Percentiles rank a stretch among this genome's conserved stretches.
These are phyloP conservation scores for Besnoitia besnoiti DNA, from an alignment of 169 alveolate species.

Conservation along the genomic window DNA sequence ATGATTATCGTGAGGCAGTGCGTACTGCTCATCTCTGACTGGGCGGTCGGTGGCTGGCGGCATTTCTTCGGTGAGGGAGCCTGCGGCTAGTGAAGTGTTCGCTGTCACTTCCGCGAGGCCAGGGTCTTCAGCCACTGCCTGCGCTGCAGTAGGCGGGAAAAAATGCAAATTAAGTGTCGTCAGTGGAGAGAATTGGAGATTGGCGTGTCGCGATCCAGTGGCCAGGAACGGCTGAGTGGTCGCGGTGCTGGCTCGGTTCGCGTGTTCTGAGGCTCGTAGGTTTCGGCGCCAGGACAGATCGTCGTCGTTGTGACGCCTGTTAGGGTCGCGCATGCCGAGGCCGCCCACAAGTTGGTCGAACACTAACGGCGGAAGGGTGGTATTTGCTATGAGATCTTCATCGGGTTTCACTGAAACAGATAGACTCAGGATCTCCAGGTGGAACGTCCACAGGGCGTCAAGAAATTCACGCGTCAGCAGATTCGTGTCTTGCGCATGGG, in stretches of 20 bases:
- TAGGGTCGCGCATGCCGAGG: conserved; percentile 32
- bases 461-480: conserved; percentile 45
- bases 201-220: no score
- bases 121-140: no score
- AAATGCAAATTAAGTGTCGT: no score
- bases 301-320: not conserved
- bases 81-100: no score
- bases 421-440: conserved; percentile 37
- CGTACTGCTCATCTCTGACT: no score
- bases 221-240: no score
- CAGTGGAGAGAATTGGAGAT: no score
- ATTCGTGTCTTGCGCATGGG: conserved; percentile 53
- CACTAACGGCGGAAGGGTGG: conserved; percentile 2
- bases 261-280: not conserved
- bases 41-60: no score
- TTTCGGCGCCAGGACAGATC: not conserved
- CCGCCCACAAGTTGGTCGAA: conserved; percentile 25
- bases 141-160: no score
- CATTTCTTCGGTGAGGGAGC: no score
- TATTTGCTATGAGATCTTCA: not conserved
- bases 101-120: no score
- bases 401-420: conserved; percentile 11
- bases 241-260: not conserved
- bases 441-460: conserved; percentile 66
- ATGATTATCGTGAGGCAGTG: no score